Base-by-base conservation (phyloP, 2,329 filamentous ascomycete species). In the Alternaria brassicicola region DNA sequence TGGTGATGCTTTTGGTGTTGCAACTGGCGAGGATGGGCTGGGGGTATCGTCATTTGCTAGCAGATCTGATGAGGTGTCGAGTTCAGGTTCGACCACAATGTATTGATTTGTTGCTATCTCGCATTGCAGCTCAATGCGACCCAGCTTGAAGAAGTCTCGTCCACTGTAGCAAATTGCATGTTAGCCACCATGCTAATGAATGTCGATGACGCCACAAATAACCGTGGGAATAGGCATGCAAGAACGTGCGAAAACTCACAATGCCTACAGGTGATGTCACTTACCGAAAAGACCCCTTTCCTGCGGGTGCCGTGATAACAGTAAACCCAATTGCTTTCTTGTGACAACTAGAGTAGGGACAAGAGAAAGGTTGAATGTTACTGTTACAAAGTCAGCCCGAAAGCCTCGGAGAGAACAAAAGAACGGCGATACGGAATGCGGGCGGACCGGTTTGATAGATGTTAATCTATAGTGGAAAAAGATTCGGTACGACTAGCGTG, bases 131-230 rank as follows among this genome's bases (percentile, higher is more conserved):
- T 76, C 66, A 62, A 79, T 76, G 59, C 70, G 70, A 48, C 72
- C 61, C n/a, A 79, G 64, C 56, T 78, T 78, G 65, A 78, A 78
- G 52, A 79, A 72, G 36, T 78, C 72, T 49, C 76, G 72, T 53
- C 64, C 67, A 45, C 78, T 79, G 59, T 36, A 52, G 6, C 31
- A 45, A 35, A 30, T 17, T 13, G 31, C 35, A 47, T 10, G 51
- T 66, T 53, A 59, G 59, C 52, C 46, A 38, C 46, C 28, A 52
- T 30, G 54, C 21, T 23, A 41, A 23, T 28, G 15, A 28, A 33
- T 23, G 31, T 23, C 12, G 36, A 39, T 15, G 36, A 39, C 36
- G 15, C 15, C 12, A 13, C 19, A 3, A 38, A 38, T 10, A 6
- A 38, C 17, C 8, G 12, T 21, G 17, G 9, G 35, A 12, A 21